Evolutionary conservation across 2,329 filamentous ascomycete genomes (phyloP), one percentile per base, ranked within the genome.

Genomic region (Apiospora arundinis): DNA sequence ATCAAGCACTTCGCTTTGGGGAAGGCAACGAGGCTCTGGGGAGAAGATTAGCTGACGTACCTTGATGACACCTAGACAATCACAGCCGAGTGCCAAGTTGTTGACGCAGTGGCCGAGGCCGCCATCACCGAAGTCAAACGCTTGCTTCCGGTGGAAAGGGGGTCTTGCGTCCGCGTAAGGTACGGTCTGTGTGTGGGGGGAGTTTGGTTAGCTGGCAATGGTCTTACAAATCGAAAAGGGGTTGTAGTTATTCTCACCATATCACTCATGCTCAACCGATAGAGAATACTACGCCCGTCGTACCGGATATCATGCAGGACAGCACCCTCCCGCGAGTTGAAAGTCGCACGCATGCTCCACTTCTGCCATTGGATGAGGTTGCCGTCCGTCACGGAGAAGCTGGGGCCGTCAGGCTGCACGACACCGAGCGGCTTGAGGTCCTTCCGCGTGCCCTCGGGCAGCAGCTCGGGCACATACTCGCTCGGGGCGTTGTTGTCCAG

Each of bases 391-490:
- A 80, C 76, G 40, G 77, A 77, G 74, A 81, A 81, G 11, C 78
- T 80, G 6, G 79, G 76, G 5, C 79, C 79, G 56, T 80, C 79
- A 11, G 87, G 87, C 77, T 95, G 93, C 1, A 89, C 85, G 63
- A 95, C 90, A 74, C 93, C 89, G 77, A 95, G 87, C 4, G 92
- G 92, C 80, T 93, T 94, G 37, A 90, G 77, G 70, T 88, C 88
- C 66, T 84, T 81, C 14, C 89, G 81, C n/a, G 83, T 75, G 0
- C 85, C 83, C 1, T 78, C 75, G 16, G 84, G 81, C 14, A 90
- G 81, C 3, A 91, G 81, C 76, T 88, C 86, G 3, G 86, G 85
- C 0, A 84, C 78, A 74, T 87, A 88, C 70, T 88, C 86, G 48
- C 83, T 82, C 0, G 82, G 70, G 60, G 75, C 77, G 70, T 78